Evolutionary conservation across 2,329 filamentous ascomycete genomes (phyloP).

Genomic region (Colletotrichum godetiae): DNA sequence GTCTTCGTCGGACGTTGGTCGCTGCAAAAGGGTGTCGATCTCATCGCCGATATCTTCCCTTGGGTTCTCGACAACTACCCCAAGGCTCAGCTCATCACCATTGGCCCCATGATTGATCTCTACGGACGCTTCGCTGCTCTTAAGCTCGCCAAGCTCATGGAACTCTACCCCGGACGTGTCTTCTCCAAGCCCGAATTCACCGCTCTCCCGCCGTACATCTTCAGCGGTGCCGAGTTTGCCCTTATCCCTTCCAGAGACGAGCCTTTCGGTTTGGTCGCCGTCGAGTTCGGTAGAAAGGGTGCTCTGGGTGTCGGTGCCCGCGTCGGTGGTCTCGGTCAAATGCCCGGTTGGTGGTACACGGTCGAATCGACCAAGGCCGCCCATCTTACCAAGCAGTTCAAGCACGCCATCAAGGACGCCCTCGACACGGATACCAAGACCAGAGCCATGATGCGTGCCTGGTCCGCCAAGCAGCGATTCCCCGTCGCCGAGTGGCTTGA

Average conservation of each 20-base stretch:
- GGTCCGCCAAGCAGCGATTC: slow-evolving; percentile 73
- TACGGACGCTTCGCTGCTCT: slow-evolving; percentile 76
- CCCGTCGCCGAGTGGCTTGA: slow-evolving; percentile 76
- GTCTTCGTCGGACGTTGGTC: slow-evolving; percentile 78
- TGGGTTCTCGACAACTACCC: slow-evolving; percentile 69
- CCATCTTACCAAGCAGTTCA: slow-evolving; percentile 74
- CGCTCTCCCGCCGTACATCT: slow-evolving; percentile 72
- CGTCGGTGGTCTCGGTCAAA: slow-evolving; percentile 74
- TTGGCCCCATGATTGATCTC: slow-evolving; percentile 75
- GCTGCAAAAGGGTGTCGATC: slow-evolving; percentile 75
- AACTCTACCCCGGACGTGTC: slow-evolving; percentile 72
- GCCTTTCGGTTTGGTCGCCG: slow-evolving; percentile 75
- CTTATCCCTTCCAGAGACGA: slow-evolving; percentile 78
- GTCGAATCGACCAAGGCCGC: slow-evolving; percentile 72
- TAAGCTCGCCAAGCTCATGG: slow-evolving; percentile 73
- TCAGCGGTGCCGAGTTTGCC: slow-evolving; percentile 75
- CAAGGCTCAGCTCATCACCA: slow-evolving; percentile 69
- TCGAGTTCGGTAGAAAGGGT: slow-evolving; percentile 76
- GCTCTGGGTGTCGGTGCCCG: slow-evolving; percentile 74
- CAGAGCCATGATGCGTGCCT: slow-evolving; percentile 71
- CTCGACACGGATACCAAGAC: slow-evolving; percentile 66
- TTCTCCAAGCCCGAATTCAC: slow-evolving; percentile 77
- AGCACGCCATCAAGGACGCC: slow-evolving; percentile 69
- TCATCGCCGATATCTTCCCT: slow-evolving; percentile 76
- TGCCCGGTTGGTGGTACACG: slow-evolving; percentile 79